Base-by-base conservation (phyloP, 148 eudicot species). In the Tetragonia tetragonoides region DNA sequence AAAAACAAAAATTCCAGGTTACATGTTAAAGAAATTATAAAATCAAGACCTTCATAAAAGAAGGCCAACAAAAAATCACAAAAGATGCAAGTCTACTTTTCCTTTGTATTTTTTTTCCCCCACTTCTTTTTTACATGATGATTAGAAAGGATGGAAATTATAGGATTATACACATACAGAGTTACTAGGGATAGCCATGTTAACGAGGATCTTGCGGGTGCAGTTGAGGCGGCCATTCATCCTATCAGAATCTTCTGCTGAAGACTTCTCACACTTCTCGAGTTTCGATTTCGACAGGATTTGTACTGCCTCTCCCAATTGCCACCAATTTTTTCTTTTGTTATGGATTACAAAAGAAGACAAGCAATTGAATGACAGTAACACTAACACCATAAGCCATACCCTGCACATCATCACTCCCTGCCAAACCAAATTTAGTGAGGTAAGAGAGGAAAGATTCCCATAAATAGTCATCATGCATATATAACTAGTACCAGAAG, bases 281-380 rank as follows among this genome's bases (percentile, higher is more conserved):
- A 95, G 88, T 84, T 87, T 92, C 16, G 99, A 92, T 82, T 95
- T 92, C 18, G 99, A 91, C 61, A 95, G 89, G 20, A 95, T 92
- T 81, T 92, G 91, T 14, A 86, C 39, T 17, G 84, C 84, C 18
- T 77, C 80, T 42, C 77, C 83, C 38, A 54, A 81, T 38, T 46
- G 42, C 59, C 70, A 63, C 69, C 79, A 66, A 5, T 49, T 12
- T 18, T 34, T 64, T 24, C 3, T 28, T 21, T 28, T 28, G 34
- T 61, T 9, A 46, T 59, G n/a, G 62, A 11, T 73, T 21, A 72
- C 60, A 28, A 49, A 34, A 11, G 18, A 40, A 23, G 66, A 21
- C 11, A 23, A 6, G 0, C 63, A 2, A 10, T 34, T 57, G n/a
- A 72, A 23, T 54, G 66, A 71, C 3, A 77, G 12, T 11, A 77